Base-by-base conservation (phyloP, 257 asterid species). In the Solanum tarapatanum region DNA sequence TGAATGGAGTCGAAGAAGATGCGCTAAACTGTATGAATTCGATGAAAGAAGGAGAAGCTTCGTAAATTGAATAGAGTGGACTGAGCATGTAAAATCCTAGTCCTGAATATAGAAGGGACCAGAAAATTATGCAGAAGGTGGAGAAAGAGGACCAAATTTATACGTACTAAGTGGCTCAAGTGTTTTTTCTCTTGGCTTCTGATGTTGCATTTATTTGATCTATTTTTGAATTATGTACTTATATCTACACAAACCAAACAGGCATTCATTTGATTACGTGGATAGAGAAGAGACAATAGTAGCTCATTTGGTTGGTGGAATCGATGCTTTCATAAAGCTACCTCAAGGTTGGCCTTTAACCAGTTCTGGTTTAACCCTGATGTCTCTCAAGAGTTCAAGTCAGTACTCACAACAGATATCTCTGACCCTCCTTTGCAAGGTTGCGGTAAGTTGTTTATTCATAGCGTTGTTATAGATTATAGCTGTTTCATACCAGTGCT, bases 321-420 rank as follows among this genome's bases (percentile, higher is more conserved):
- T 95, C 82, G 98, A 95, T 90, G 98, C 98, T 90, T 91, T 93
- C 91, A 89, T 97, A 87, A 95, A 93, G 90, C 89, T 93, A 80
- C 91, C 97, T 92, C 98, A 92, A 84, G 97, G 98, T 83, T 97
- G 99, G 99, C 99, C 99, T n/a, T 64, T 94, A 24, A 91, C 91
- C 75, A 90, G 91, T 87, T 87, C 88, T 68, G 89, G 92, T n/a
- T 89, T 97, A 93, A 93, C 91, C 90, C 89, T 97, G 88, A 41
- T 91, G 73, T 91, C 97, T 5, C 97, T 97, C 84, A 94, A 94
- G 92, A 92, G 94, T 92, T 88, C 97, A 23, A 93, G 90, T 90
- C 94, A 90, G 87, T 66, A 88, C 86, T 90, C 94, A 9, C 91
- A 93, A 87, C 95, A 94, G 88, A 90, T 93, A 84, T 91, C 97